Evolutionary conservation across 331 rosid species (phyloP).

Genomic region (Saraca asoca): DNA sequence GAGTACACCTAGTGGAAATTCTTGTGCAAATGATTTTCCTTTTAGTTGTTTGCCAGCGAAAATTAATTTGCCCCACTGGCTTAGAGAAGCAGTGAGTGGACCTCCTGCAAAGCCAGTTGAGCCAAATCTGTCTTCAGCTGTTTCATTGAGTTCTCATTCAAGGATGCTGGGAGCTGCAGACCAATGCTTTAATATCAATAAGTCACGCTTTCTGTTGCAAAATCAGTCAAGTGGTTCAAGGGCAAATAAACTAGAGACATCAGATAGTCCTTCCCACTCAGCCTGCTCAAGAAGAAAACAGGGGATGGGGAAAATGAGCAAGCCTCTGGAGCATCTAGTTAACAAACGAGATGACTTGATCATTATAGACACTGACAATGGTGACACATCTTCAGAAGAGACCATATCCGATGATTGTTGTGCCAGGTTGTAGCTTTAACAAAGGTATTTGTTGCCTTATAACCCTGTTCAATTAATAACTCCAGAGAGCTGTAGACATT

Average conservation of each 20-base stretch:
- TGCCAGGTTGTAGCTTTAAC: slow-evolving; percentile 42
- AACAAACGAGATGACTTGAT: slow-evolving; percentile 45
- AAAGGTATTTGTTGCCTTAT: slow-evolving; percentile 26
- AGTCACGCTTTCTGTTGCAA: slow-evolving; percentile 36
- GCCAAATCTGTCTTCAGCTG: slow-evolving; percentile 34
- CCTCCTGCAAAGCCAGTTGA: slow-evolving; percentile 33
- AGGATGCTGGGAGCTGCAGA: slow-evolving; percentile 27
- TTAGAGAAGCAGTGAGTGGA: slow-evolving; percentile 54
- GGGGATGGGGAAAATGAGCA: slow-evolving; percentile 42
- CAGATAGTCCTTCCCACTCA: slow-evolving; percentile 39
- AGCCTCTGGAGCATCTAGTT: slow-evolving; percentile 29
- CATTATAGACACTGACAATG: slow-evolving; percentile 54
- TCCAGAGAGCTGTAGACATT: slow-evolving; percentile 26
- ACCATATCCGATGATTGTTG: slow-evolving; percentile 60
- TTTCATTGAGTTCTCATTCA: slow-evolving; percentile 40
- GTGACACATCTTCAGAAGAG: slow-evolving; percentile 67
- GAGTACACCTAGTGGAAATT: slow-evolving; percentile 29
- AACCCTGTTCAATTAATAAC: slow-evolving; percentile 1
- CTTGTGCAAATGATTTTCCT: slow-evolving; percentile 37
- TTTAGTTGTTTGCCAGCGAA: slow-evolving; percentile 30
- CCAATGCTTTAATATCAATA: slow-evolving; percentile 28
- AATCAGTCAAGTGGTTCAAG: slow-evolving; percentile 36
- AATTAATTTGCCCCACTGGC: slow-evolving; percentile 64
- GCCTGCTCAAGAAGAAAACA: slow-evolving; percentile 41
- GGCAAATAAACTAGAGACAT: slow-evolving; percentile 28